Base-by-base conservation (phyloP, 2,329 filamentous ascomycete species). In the Rutstroemia sp. region DNA sequence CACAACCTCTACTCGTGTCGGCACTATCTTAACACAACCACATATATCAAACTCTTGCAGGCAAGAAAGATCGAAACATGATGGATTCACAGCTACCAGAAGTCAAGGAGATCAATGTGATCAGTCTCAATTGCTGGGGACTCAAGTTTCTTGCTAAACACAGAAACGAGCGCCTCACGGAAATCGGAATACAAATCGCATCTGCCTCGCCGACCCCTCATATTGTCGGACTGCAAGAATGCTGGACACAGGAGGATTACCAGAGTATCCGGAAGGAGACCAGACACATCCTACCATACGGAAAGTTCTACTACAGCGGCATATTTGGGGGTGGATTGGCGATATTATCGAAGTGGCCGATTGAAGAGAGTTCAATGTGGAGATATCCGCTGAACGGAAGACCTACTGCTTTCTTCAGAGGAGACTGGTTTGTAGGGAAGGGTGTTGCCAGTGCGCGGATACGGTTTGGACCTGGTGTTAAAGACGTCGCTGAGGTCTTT, bases 111-210 rank as follows among this genome's bases (percentile, higher is more conserved):
- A 81, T 97, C 69, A 86, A 88, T 67, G 78, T 97, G 64, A 75
- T 96, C 62, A 94, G 89, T 4, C 82, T 96, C 70, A 99, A 99
- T 73, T 96, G 91, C 82, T 97, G 94, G 92, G 94, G 94, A 51
- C 83, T 97, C 60, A 92, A 95, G 68, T 90, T 84, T 74, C 79
- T 97, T 67, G 86, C 92, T 51, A 85, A 86, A 63, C 81, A 88
- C 63, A 89, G 92, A 63, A 76, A 80, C 62, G 86, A 88, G 65
- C 89, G 94, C 45, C 80, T 97, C 51, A 73, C 79, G 30, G 89
- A 95, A 70, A 96, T 97, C 67, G 92, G 90, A 54, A 84, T 81
- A 61, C 87, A 88, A 61, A 80, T 97, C 61, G 87, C 89, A 61
- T 72, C 77, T 44, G 78, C 83, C 57, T 73, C 79, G 17, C 88